These are phyloP conservation scores for Thelephora terrestris DNA, from an alignment of 1,284 basidiomycete species.

Conservation along the genomic window DNA sequence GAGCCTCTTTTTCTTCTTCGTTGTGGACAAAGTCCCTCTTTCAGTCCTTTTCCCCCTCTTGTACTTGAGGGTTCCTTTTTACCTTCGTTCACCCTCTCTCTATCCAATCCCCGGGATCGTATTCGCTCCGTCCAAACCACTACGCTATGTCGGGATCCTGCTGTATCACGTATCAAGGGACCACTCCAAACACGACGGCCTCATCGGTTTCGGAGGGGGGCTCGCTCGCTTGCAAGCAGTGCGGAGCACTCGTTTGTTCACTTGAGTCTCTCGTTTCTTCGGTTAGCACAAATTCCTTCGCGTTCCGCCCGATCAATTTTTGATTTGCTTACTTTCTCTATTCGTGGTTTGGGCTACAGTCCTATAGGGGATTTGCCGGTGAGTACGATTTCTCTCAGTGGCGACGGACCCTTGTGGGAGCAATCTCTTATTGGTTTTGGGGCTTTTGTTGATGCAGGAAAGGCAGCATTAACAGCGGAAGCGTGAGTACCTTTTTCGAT, in stretches of 20 bases:
- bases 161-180: too few relatives aligned
- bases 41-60: too few relatives aligned
- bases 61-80: too few relatives aligned
- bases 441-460: constrained; percentile 18
- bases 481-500: constrained; percentile 27
- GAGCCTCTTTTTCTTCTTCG: too few relatives aligned
- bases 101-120: too few relatives aligned
- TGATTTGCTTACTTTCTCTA: background rate
- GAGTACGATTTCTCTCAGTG: background rate
- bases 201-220: background rate
- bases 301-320: background rate
- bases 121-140: too few relatives aligned
- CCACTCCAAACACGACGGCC: too few relatives aligned
- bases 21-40: too few relatives aligned
- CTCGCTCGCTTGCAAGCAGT: constrained; percentile 9
- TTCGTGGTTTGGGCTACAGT: constrained; percentile 5
- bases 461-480: constrained; percentile 28
- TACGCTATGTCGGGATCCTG: too few relatives aligned
- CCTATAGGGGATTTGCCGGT: background rate
- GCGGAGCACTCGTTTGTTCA: constrained; percentile 10
- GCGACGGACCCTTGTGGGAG: background rate
- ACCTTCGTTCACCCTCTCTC: too few relatives aligned
- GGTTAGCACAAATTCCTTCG: constrained; percentile 5
- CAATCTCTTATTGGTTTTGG: constrained; percentile 11
- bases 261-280: constrained; percentile 9